A percentile compares a stretch with the other conserved stretches of the same genome.
phyloP scores from a whole-genome alignment of 1,139 yeast genomes.

The Kodamaea derodonti region DNA sequence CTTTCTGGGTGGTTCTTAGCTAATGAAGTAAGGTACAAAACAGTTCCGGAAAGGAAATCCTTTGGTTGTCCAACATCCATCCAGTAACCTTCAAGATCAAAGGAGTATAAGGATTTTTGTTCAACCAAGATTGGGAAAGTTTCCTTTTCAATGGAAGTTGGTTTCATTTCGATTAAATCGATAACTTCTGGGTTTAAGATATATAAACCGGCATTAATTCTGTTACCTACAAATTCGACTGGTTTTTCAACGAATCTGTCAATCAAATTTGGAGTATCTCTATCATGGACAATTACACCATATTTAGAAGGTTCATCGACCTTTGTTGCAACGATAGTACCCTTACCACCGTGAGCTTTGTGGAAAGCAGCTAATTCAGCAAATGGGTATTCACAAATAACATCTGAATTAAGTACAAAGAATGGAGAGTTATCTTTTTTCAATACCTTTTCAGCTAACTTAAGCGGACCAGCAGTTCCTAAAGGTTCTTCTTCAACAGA shows the following conservation, averaged over 20 bases:
- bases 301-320: slow-evolving; percentile 99
- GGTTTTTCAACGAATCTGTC: slow-evolving; percentile 99
- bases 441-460: slow-evolving; percentile 91
- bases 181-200: slow-evolving; percentile 95
- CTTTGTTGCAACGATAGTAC: slow-evolving; percentile 98
- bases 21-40: slow-evolving; percentile 83
- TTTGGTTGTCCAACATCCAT: slow-evolving; percentile 99
- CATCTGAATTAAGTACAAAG: slow-evolving; percentile 97
- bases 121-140: slow-evolving; percentile 96
- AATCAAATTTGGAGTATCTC: slow-evolving; percentile 86
- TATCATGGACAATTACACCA: slow-evolving; percentile 98
- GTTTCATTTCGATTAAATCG: slow-evolving; percentile 94
- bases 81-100: slow-evolving; percentile 99
- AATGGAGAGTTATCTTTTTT: slow-evolving; percentile 95
- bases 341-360: slow-evolving; percentile 92
- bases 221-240: slow-evolving; percentile 96
- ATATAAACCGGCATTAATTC: slow-evolving; percentile 96
- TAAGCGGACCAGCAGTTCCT: slow-evolving; percentile 99
- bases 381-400: slow-evolving; percentile 98
- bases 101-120: slow-evolving; percentile 84
- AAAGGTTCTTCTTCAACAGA: slow-evolving; percentile 99
- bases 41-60: slow-evolving; percentile 97
- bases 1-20: slow-evolving; percentile 73
- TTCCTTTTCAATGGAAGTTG: slow-evolving; percentile 99
- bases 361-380: slow-evolving; percentile 90